phyloP scores from a whole-genome alignment of 495 filamentous ascomycete species.

The Penicillium ochrochloron region DNA sequence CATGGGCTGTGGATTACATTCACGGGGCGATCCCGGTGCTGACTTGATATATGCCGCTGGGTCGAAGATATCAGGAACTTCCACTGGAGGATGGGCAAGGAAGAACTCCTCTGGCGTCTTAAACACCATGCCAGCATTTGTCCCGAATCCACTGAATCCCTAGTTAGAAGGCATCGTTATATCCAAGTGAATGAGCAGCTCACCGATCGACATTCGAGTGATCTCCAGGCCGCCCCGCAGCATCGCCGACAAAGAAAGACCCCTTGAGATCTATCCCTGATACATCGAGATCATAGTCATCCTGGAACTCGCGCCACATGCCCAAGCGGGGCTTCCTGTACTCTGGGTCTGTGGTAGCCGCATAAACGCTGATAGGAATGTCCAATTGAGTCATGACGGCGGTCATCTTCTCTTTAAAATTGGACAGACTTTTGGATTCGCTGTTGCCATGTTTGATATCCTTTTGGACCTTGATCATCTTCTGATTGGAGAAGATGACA shows the following conservation, averaged over 20 bases:
- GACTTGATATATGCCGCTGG: conserved; percentile 54
- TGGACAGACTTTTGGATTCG: conserved; percentile 64
- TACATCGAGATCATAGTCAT: conserved; percentile 71
- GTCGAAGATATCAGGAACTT: conserved; percentile 72
- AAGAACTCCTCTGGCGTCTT: conserved; percentile 93
- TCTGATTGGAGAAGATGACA: conserved; percentile 87
- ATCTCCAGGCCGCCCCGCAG: conserved; percentile 68
- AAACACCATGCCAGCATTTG: conserved; percentile 79
- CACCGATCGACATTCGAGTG: conserved; percentile 83
- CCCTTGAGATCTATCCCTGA: conserved; percentile 64
- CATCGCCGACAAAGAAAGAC: conserved; percentile 91
- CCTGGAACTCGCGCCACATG: conserved; percentile 86
- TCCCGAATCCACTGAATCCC: conserved; percentile 65
- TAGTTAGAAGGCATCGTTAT: neutral
- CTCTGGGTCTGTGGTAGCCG: conserved; percentile 76
- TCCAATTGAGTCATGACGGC: conserved; percentile 72
- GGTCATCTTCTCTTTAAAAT: conserved; percentile 78
- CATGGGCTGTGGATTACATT: conserved; percentile 11
- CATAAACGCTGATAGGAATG: conserved; percentile 80
- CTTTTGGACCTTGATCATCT: conserved; percentile 72
- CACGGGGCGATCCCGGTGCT: conserved; percentile 41
- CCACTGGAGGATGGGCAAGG: conserved; percentile 62
- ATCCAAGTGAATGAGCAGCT: conserved; percentile 10
- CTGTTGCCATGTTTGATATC: conserved; percentile 70
- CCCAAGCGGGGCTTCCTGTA: conserved; percentile 86